Base-by-base conservation (phyloP, 1,284 basidiomycete genomes). In the Ustilago hordei region DNA sequence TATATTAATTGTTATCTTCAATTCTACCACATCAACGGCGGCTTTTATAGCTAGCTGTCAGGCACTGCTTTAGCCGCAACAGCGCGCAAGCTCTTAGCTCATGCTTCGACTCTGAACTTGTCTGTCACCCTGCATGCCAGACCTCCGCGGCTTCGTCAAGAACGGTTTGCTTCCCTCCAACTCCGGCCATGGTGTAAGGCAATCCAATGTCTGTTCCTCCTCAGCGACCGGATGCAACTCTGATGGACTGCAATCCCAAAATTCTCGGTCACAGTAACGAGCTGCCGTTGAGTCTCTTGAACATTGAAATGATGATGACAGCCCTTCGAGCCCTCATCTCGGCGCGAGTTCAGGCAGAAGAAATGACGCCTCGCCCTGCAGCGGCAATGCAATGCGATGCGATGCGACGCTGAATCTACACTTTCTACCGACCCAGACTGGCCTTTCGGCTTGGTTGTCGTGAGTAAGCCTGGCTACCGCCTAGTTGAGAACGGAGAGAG, bases 361-460 rank as follows among this genome's bases (percentile, higher is more conserved):
- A 35, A 8, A 31, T 54, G 32, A 55, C 31, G 65, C 41, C 36
- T 34, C 38, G 17, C 19, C 8, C 45, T 57, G 61, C 61, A 64
- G 57, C 67, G 61, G 67, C 57, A 55, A 60, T 57, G 67, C 62
- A 64, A 28, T 11, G 38, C 34, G 12, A 35, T 19, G 53, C 43
- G 23, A 28, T 28, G 23, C 63, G 47, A 19, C 4, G 54, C 35
- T 41, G 35, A 41, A 4, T 54, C n/a, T 38, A 15, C 23, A 28
- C 17, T 28, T 57, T 41, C 39, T 28, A 45, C 31, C 38, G 15
- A 41, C 39, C 34, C 28, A 19, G 17, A 32, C 48, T 31, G 23
- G 48, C 48, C 13, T 23, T 19, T 28, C 19, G 2, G 19, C 31
- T 28, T 23, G 9, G 32, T 50, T 32, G 39, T 35, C 39, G 38